Conservation (phyloP, 1,139 yeast genomes). For the Pneumocystis murina region DNA sequence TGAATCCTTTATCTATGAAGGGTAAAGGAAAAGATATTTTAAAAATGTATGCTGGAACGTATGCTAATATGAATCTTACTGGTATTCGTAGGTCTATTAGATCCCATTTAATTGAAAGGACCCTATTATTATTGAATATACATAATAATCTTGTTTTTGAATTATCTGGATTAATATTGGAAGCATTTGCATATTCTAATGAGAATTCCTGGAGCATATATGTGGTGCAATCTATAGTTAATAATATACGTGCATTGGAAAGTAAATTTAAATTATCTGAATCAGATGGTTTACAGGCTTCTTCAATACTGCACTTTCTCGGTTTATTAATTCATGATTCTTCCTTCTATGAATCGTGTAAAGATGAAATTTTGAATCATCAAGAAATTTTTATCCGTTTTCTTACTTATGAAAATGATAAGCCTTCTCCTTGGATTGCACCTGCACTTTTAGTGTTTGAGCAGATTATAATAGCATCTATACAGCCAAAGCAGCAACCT, state of each 20-base stretch:
- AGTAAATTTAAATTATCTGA: not conserved
- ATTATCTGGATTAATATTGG: slow-evolving; percentile 36
- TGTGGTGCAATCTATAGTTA: not conserved
- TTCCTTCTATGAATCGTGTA: slow-evolving; percentile 27
- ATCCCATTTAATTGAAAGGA: slow-evolving; percentile 28
- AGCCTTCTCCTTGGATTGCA: slow-evolving; percentile 21
- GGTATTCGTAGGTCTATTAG: not conserved
- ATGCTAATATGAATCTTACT: not conserved
- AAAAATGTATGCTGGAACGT: not conserved
- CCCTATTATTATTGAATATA: slow-evolving; percentile 35
- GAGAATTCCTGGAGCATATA: not conserved
- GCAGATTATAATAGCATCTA: slow-evolving; percentile 18
- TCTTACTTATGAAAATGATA: slow-evolving; percentile 15
- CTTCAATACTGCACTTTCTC: slow-evolving; percentile 35
- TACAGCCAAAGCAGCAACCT: slow-evolving; percentile 9
- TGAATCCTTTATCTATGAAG: not conserved
- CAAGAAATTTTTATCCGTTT: slow-evolving; percentile 22
- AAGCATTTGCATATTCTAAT: slow-evolving; percentile 15
- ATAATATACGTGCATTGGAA: not conserved
- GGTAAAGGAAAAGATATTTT: not conserved
- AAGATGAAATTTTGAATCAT: slow-evolving; percentile 27
- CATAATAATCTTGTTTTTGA: slow-evolving; percentile 38
- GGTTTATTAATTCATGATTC: slow-evolving; percentile 33
- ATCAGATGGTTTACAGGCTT: slow-evolving; percentile 17
- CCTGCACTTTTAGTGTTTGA: slow-evolving; percentile 22